Base-by-base conservation (phyloP, 768 basidiomycete species). In the Xerocomus potaroensis region DNA sequence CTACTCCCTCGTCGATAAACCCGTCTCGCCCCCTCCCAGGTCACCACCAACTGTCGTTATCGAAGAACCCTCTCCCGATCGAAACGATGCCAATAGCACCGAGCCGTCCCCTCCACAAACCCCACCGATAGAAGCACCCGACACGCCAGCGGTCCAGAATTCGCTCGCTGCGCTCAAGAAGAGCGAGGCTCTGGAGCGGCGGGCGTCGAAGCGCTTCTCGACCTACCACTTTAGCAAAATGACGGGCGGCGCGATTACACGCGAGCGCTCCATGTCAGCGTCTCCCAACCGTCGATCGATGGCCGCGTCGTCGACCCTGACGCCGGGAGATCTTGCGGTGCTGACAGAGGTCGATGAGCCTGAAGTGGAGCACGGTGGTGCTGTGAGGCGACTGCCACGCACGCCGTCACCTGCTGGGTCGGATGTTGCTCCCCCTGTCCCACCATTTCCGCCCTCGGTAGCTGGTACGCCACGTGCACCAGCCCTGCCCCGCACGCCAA, bases 161-260 rank as follows among this genome's bases (percentile, higher is more conserved):
- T 87, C 90, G 5, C 76, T 98, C 9, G 91, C 90, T 7, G 92
- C 92, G 8, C 74, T 99, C 37, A 87, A 94, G 67, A 83, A 86
- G 58, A 83, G 80, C 41, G 92, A 94, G 55, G 77, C 82, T 1
- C 77, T 98, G 31, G 91, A 93, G 57, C 81, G 95, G 18, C 77
- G 95, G 37, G 95, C 95, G 15, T 93, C 90, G 18, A 97, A 97
- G 63, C 87, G 96, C 0, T 98, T 93, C 69, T 96, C 93, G 34
- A 84, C 84, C 2, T 98, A 95, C 63, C 90, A 93, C 53, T 87
- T 97, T 58, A 83, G 87, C 38, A 94, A 94, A 70, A 94, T 98
- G 85, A 84, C 91, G 3, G 82, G 84, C 14, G 71, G 65, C 21
- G 47, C 43, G 27, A 65, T 75, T 16, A 64, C 69, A 21, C 69